Evolutionary conservation across 2,329 filamentous ascomycete species (phyloP).

Genomic region (Sarocladium brachiariae): DNA sequence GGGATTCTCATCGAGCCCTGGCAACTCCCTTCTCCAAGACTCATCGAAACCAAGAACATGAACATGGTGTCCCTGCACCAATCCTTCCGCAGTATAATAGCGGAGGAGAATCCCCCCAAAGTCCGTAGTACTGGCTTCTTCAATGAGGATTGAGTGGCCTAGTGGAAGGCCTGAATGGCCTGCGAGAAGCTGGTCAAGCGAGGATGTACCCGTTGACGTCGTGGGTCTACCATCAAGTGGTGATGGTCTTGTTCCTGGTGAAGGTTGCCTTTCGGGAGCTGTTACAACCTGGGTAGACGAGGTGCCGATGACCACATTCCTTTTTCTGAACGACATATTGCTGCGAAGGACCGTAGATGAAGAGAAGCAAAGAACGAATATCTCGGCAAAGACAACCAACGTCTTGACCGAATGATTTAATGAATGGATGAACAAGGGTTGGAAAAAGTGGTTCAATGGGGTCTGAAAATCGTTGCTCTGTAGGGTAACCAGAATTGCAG

Average conservation of each 20-base stretch:
- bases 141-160: constrained; percentile 72
- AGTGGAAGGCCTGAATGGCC: constrained; percentile 81
- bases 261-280: constrained; percentile 29
- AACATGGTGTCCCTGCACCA: constrained; percentile 83
- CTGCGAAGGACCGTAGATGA: neutral
- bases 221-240: constrained; percentile 80
- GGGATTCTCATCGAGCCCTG: constrained; percentile 50
- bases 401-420: no score
- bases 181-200: constrained; percentile 76
- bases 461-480: neutral
- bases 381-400: no score
- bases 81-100: constrained; percentile 88
- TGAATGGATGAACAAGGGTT: no score
- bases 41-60: constrained; percentile 78
- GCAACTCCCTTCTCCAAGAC: constrained; percentile 75
- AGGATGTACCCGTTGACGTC: constrained; percentile 84
- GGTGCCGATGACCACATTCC: constrained; percentile 44
- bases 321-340: constrained; percentile 51
- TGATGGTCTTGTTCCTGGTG: constrained; percentile 65
- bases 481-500: neutral
- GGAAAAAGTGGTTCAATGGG: constrained; percentile 2
- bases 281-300: constrained; percentile 12
- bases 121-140: constrained; percentile 89
- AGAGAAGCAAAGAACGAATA: neutral
- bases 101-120: constrained; percentile 78